Percentiles rank a stretch among this genome's conserved stretches.
These are phyloP conservation scores for Marasmius sp. DNA, from an alignment of 1,284 basidiomycete species.

Conservation along the genomic window DNA sequence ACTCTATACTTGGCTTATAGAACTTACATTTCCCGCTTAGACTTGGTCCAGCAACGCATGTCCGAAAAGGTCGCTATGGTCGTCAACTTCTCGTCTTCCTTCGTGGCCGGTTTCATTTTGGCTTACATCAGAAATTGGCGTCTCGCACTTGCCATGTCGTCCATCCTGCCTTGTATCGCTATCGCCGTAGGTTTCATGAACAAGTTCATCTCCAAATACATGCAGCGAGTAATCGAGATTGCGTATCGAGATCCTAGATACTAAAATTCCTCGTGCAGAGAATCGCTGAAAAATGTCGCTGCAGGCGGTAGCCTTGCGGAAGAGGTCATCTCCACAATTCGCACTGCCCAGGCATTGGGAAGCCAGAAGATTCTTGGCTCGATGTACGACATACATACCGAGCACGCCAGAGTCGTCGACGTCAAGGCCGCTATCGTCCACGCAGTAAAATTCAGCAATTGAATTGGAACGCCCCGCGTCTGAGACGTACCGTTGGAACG, in stretches of 20 bases:
- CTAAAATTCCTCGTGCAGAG: constrained; percentile 28
- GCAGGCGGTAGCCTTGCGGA: constrained; percentile 88
- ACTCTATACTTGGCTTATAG: background rate
- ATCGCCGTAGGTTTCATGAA: constrained; percentile 82
- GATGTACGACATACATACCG: constrained; percentile 73
- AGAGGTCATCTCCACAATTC: constrained; percentile 88
- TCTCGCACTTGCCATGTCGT: constrained; percentile 83
- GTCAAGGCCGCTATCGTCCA: constrained; percentile 66
- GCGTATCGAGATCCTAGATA: background rate
- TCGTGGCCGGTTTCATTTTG: constrained; percentile 80
- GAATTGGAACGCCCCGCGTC: no score
- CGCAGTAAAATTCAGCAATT: no score
- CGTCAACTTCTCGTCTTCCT: constrained; percentile 63
- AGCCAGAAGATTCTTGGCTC: constrained; percentile 66
- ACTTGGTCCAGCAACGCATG: constrained; percentile 85
- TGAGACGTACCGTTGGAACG: no score
- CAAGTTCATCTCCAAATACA: constrained; percentile 69
- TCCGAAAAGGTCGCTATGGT: constrained; percentile 84
- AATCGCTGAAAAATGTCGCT: constrained; percentile 75
- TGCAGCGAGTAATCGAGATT: constrained; percentile 53
- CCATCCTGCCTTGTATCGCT: constrained; percentile 87
- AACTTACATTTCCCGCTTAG: constrained; percentile 32
- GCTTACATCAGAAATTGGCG: constrained; percentile 78
- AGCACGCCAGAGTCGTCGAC: constrained; percentile 57
- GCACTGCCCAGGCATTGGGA: constrained; percentile 92